Base-by-base conservation (phyloP, 2,329 filamentous ascomycete species). In the Aspergillus calidoustus region DNA sequence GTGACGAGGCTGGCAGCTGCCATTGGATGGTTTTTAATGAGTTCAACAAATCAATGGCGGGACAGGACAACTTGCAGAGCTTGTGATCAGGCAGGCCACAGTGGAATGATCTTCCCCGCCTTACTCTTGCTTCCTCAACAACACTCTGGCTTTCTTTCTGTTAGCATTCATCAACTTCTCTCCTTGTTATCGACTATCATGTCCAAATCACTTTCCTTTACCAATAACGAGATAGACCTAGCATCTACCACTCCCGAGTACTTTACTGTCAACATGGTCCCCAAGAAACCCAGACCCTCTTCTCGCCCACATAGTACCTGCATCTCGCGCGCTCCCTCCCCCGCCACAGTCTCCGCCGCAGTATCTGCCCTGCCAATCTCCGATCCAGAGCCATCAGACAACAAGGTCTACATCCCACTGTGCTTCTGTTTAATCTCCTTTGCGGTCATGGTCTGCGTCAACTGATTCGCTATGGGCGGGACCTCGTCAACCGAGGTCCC, bases 341-440 rank as follows among this genome's bases (percentile, higher is more conserved):
- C 63, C 57, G 31, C 59, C 17, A 22, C 54, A 22, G 31, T 59
- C 48, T 54, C 60, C 23, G 41, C 59, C 62, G 30, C 41, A 30
- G 22, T 59, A 61, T 51, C 57, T 53, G 13, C 41, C 38, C 34
- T 57, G 23, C 34, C 57, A 11, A 52, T 53, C 43, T 48, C 43
- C 28, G 58, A 65, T 25, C 52, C 66, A 58, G 71, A 74, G 30
- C 75, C 75, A n/a, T 54, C 52, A 70, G 74, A 76, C 57, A 71
- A 67, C 62, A 73, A 68, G 49, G 72, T 75, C 64, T 75, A 74
- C 51, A 75, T 76, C 38, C 73, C 74, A 17, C 68, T 76, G 28
- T 76, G 74, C 62, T 74, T 76, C 68, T 76, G 74, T 62, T 66
- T 76, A 54, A 70, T 76, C 63, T 76, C 74, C 38, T 76, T 76